A percentile compares a stretch with the other conserved stretches of the same genome.
phyloP scores from a whole-genome alignment of 2,329 filamentous ascomycete genomes.

The Colletotrichum paranaense region DNA sequence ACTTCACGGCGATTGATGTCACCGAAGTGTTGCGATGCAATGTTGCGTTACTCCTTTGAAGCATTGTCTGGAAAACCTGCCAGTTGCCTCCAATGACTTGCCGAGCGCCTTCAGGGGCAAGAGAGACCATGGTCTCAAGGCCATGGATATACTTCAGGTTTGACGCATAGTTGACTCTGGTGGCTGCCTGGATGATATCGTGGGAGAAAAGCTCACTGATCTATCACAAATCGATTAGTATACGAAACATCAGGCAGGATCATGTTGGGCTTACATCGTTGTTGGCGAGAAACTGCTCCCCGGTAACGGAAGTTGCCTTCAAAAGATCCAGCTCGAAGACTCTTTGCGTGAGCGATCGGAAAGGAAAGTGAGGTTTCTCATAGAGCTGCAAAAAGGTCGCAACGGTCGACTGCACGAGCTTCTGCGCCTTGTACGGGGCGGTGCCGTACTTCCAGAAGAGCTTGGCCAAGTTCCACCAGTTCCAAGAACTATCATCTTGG shows the following conservation, averaged over 20 bases:
- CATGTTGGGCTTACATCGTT: conserved; percentile 62
- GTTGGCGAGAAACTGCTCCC: conserved; percentile 75
- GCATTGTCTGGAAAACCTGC: conserved; percentile 90
- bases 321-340: conserved; percentile 76
- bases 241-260: background rate
- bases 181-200: conserved; percentile 90
- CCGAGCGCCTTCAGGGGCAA: conserved; percentile 88
- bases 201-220: conserved; percentile 76
- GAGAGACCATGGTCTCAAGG: conserved; percentile 88
- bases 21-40: conserved; percentile 77
- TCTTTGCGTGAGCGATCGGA: conserved; percentile 77
- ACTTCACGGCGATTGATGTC: conserved; percentile 64
- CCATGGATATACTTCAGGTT: conserved; percentile 90
- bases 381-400: conserved; percentile 84
- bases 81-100: conserved; percentile 89
- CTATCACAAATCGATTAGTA: conserved; percentile 41
- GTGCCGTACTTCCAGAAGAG: conserved; percentile 88
- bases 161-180: conserved; percentile 93
- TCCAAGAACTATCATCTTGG: conserved; percentile 66
- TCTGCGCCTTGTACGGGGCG: conserved; percentile 79
- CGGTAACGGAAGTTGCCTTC: conserved; percentile 75
- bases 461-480: conserved; percentile 85
- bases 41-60: conserved; percentile 70
- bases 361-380: conserved; percentile 84
- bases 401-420: conserved; percentile 77